A percentile compares a stretch with the other conserved stretches of the same genome.
Evolutionary conservation across 2,329 filamentous ascomycete genomes (phyloP).

Genomic region (Polychaeton citri): DNA sequence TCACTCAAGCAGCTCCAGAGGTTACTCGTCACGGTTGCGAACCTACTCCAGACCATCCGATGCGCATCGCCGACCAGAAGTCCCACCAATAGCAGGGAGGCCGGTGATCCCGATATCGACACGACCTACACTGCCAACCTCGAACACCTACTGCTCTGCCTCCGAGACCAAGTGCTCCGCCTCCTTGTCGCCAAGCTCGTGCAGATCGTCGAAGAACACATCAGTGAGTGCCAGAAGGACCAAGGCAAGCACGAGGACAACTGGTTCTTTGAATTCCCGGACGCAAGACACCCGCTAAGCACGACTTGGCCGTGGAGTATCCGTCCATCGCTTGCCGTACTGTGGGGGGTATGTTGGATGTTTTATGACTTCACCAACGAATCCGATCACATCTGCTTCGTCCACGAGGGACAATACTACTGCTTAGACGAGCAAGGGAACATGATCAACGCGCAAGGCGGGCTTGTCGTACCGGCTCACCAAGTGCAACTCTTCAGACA

Average conservation of each 20-base stretch:
- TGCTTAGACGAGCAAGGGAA: conserved; percentile 7
- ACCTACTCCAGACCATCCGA: conserved; percentile 19
- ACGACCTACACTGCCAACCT: conserved; percentile 28
- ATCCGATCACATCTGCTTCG: no score
- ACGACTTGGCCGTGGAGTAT: conserved; percentile 27
- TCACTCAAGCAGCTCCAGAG: conserved; percentile 18
- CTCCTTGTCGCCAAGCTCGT: conserved; percentile 9
- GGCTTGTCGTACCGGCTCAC: conserved; percentile 4
- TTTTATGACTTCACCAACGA: conserved; percentile 14
- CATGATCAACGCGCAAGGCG: conserved; percentile 5
- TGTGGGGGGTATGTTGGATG: conserved; percentile 27
- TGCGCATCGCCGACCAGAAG: conserved; percentile 4
- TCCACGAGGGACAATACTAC: no score
- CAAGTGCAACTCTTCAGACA: no score
- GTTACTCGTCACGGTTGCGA: conserved; percentile 17
- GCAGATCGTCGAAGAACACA: conserved; percentile 8
- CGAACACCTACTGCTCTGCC: conserved; percentile 27
- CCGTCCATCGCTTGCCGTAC: conserved; percentile 20
- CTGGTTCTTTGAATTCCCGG: conserved; percentile 21
- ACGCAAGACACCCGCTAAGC: conserved; percentile 18
- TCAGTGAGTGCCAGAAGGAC: conserved; percentile 12
- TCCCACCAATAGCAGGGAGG: conserved; percentile 17
- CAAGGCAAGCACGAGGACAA: conserved; percentile 9
- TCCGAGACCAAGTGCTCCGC: conserved; percentile 22
- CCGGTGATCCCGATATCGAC: conserved; percentile 17